These are phyloP conservation scores for Penicillium sp. DNA, from an alignment of 2,329 filamentous ascomycete genomes.

Conservation along the genomic window DNA sequence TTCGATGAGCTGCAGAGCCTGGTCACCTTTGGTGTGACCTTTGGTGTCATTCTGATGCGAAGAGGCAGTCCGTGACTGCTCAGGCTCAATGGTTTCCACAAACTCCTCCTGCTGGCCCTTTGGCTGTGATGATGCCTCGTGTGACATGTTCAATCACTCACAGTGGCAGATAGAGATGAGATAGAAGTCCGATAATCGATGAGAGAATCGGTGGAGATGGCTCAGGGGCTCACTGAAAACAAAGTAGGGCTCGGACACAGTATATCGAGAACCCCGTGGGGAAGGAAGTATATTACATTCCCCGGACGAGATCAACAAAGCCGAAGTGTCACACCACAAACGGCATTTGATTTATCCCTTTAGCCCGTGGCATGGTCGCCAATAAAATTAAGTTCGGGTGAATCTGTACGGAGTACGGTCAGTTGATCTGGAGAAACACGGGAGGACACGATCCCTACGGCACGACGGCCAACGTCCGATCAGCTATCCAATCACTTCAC, in stretches of 20 bases:
- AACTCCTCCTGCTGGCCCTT: constrained; percentile 28
- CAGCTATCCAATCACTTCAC: not conserved
- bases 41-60: not conserved
- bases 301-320: constrained; percentile 16
- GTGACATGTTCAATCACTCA: constrained; percentile 19
- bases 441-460: not conserved
- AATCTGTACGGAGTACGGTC: not conserved
- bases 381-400: not conserved
- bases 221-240: not conserved
- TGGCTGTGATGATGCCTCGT: constrained; percentile 12
- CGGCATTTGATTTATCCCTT: not conserved
- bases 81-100: constrained; percentile 28
- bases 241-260: constrained; percentile 1
- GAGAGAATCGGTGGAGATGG: not conserved
- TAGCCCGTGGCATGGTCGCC: constrained; percentile 3
- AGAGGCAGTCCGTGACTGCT: not conserved
- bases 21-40: constrained; percentile 39
- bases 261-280: constrained; percentile 27
- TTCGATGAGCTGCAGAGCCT: constrained; percentile 53
- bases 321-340: constrained; percentile 9
- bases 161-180: not conserved
- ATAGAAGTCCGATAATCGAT: not conserved
- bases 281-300: constrained; percentile 20
- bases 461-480: not conserved
- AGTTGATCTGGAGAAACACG: not conserved